phyloP scores from a whole-genome alignment of 1,284 basidiomycete species.

The Entoloma clypeatum region DNA sequence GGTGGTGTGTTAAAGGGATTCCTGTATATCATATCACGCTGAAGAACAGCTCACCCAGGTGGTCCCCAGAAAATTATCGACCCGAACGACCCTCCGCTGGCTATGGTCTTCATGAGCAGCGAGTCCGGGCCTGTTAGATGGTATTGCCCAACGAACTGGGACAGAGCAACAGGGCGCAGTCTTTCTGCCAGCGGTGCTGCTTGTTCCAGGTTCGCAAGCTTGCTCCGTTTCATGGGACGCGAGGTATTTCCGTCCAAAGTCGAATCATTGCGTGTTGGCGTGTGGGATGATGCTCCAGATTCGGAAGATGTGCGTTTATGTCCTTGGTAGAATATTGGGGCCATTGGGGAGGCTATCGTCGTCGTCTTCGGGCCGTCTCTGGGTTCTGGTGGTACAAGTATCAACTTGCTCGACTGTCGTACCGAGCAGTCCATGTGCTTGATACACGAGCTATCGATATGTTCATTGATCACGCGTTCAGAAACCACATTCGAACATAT shows the following conservation, averaged over 20 bases:
- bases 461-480: slow-evolving; percentile 22
- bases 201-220: slow-evolving; percentile 27
- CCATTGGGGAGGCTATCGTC: slow-evolving; percentile 9
- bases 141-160: slow-evolving; percentile 67
- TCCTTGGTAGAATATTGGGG: slow-evolving; percentile 17
- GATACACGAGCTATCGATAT: slow-evolving; percentile 23
- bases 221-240: slow-evolving; percentile 20
- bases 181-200: slow-evolving; percentile 62
- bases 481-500: slow-evolving; percentile 22
- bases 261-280: slow-evolving; percentile 9
- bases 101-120: slow-evolving; percentile 48
- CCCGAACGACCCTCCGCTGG: slow-evolving; percentile 47
- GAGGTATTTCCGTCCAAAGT: slow-evolving; percentile 7
- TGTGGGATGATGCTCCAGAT: neutral
- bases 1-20: neutral
- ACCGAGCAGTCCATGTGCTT: slow-evolving; percentile 11
- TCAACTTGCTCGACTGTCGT: slow-evolving; percentile 10
- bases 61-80: slow-evolving; percentile 75
- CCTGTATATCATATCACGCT: neutral
- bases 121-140: slow-evolving; percentile 54
- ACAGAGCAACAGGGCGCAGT: slow-evolving; percentile 55
- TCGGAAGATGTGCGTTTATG: slow-evolving; percentile 5
- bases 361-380: slow-evolving; percentile 7
- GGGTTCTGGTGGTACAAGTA: neutral
- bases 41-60: slow-evolving; percentile 48